These are phyloP conservation scores for Strigomonas galati DNA, from an alignment of 208 protist species.

Conservation along the genomic window DNA sequence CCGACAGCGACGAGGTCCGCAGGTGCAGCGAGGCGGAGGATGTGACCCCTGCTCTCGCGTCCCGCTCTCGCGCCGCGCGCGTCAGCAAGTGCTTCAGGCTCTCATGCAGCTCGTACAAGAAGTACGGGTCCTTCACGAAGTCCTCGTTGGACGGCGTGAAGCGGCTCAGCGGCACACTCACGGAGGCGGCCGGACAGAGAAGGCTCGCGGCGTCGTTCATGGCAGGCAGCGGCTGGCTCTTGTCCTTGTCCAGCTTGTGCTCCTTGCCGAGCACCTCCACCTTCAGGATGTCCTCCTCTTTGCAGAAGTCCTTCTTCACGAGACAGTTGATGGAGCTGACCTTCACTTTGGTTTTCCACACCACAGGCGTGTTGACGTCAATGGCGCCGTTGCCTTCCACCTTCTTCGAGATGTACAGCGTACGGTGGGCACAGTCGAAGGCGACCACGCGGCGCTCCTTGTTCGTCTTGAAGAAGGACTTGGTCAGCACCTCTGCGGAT, in stretches of 20 bases:
- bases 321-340: slow-evolving; percentile 41
- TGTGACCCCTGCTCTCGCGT: not conserved
- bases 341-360: slow-evolving; percentile 73
- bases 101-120: slow-evolving; percentile 23
- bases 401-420: slow-evolving; percentile 1
- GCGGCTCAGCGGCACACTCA: not conserved
- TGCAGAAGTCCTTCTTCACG: slow-evolving; percentile 39
- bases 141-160: not conserved
- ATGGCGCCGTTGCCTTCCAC: not conserved
- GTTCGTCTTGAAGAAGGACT: not conserved
- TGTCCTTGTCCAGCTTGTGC: slow-evolving; percentile 14
- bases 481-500: not conserved
- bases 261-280: slow-evolving; percentile 19
- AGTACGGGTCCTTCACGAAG: slow-evolving; percentile 20
- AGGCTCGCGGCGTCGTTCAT: slow-evolving; percentile 8
- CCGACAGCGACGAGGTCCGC: not conserved
- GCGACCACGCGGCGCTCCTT: slow-evolving; percentile 5
- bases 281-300: slow-evolving; percentile 13
- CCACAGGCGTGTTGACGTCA: slow-evolving; percentile 11
- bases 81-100: slow-evolving; percentile 13
- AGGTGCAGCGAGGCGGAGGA: not conserved
- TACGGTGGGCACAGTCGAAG: not conserved
- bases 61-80: not conserved
- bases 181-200: slow-evolving; percentile 11
- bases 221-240: not conserved